Conservation (phyloP, 495 filamentous ascomycete genomes). For the Aspergillus bridgeri region DNA sequence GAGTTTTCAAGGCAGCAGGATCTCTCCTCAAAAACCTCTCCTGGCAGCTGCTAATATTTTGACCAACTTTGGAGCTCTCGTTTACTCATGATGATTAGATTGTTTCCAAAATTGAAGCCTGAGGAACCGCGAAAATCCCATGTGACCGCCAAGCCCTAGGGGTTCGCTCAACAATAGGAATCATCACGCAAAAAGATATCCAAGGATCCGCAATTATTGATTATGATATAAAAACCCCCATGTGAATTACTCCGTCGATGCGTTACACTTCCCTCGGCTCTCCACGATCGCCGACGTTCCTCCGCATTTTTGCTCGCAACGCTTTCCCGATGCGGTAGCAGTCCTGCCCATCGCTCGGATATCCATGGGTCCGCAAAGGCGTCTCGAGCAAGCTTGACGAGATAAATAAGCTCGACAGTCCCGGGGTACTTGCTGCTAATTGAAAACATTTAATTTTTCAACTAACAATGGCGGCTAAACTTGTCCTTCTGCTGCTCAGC, state of each 20-base stretch:
- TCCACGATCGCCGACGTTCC: neutral
- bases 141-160: no score
- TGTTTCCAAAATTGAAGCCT: no score
- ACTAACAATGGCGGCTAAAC: constrained; percentile 23
- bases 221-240: neutral
- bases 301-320: constrained; percentile 4
- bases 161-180: no score
- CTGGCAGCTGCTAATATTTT: no score
- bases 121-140: no score
- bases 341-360: neutral
- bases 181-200: no score
- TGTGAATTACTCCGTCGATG: neutral
- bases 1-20: no score
- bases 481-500: constrained; percentile 41
- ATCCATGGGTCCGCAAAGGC: neutral
- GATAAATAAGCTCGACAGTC: neutral
- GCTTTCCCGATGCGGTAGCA: neutral
- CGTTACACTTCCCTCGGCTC: neutral
- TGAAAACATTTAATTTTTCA: neutral
- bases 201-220: no score
- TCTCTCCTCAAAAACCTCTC: no score
- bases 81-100: no score
- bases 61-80: no score
- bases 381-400: neutral
- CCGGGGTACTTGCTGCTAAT: neutral